A percentile compares a stretch with the other conserved stretches of the same genome.
phyloP scores from a whole-genome alignment of 176 grass and related monocot species.

The Areca catechu region DNA sequence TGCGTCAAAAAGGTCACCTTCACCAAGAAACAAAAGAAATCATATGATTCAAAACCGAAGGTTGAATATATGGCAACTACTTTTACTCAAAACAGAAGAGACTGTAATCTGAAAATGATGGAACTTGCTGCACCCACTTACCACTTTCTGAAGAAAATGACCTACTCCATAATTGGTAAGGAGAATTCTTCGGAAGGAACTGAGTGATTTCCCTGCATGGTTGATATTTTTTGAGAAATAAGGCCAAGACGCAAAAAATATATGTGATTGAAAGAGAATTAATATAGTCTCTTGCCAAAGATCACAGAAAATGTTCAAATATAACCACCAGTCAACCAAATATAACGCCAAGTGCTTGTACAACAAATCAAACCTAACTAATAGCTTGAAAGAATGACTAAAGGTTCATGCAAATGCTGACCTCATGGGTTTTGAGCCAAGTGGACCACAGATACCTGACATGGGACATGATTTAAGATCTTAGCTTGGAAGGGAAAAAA shows the following conservation, averaged over 20 bases:
- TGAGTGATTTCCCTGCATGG: constrained; percentile 20
- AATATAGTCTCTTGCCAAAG: not conserved
- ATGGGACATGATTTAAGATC: constrained; percentile 9
- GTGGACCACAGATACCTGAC: constrained; percentile 18
- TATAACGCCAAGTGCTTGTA: constrained; percentile 3
- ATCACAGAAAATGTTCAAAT: no score
- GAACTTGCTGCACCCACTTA: constrained; percentile 24
- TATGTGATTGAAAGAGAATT: not conserved
- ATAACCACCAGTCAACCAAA: not conserved
- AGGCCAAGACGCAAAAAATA: not conserved
- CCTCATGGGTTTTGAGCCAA: constrained; percentile 32
- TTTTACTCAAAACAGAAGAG: no score
- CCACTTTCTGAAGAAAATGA: constrained; percentile 79
- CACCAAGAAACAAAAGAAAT: constrained; percentile 1
- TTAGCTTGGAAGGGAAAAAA: constrained; percentile 13
- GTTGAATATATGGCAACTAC: not conserved
- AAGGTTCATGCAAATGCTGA: constrained; percentile 5
- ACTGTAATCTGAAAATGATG: not conserved
- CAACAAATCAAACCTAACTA: not conserved
- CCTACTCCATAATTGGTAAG: constrained; percentile 73
- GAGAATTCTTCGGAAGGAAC: constrained; percentile 49
- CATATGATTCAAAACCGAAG: constrained; percentile 6
- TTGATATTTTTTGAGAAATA: not conserved
- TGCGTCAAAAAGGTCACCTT: constrained; percentile 70
- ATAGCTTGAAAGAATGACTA: not conserved